phyloP scores from a whole-genome alignment of 495 filamentous ascomycete species.

The Aspergillus diversus region DNA sequence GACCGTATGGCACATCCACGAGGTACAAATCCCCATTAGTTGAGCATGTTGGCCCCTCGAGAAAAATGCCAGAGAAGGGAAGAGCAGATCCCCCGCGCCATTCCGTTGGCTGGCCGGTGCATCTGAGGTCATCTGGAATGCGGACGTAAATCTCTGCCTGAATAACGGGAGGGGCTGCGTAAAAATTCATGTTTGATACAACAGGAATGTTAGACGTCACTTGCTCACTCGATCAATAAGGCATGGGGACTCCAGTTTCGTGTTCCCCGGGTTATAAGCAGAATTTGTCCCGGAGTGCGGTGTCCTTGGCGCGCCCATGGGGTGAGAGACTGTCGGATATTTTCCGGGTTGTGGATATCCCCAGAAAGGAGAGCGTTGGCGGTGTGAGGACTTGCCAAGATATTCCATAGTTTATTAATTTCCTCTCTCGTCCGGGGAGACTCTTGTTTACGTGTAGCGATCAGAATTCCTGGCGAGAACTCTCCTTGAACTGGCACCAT shows the following conservation, averaged over 20 bases:
- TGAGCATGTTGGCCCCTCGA: slow-evolving; percentile 27
- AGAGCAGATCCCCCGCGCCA: slow-evolving; percentile 25
- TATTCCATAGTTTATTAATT: neutral
- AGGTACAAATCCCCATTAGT: slow-evolving; percentile 27
- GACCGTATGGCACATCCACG: slow-evolving; percentile 34
- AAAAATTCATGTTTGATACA: slow-evolving; percentile 29
- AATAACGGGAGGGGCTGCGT: slow-evolving; percentile 25
- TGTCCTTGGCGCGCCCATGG: neutral
- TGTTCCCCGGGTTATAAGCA: neutral
- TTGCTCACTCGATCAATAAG: neutral
- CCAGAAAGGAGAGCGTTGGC: neutral
- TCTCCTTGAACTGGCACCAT: slow-evolving; percentile 55
- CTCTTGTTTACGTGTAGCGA: neutral
- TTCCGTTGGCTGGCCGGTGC: slow-evolving; percentile 25
- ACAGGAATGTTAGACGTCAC: neutral
- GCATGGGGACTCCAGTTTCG: neutral
- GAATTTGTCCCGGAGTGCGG: neutral
- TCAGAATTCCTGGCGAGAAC: neutral
- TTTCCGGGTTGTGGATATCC: neutral
- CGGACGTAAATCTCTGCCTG: slow-evolving; percentile 27
- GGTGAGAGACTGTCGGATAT: neutral
- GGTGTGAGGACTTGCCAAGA: neutral
- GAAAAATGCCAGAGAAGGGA: slow-evolving; percentile 28
- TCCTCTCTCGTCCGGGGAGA: neutral
- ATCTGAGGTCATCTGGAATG: slow-evolving; percentile 25